These are phyloP conservation scores for Sutorius australiensis DNA, from an alignment of 768 basidiomycete species.

Conservation along the genomic window DNA sequence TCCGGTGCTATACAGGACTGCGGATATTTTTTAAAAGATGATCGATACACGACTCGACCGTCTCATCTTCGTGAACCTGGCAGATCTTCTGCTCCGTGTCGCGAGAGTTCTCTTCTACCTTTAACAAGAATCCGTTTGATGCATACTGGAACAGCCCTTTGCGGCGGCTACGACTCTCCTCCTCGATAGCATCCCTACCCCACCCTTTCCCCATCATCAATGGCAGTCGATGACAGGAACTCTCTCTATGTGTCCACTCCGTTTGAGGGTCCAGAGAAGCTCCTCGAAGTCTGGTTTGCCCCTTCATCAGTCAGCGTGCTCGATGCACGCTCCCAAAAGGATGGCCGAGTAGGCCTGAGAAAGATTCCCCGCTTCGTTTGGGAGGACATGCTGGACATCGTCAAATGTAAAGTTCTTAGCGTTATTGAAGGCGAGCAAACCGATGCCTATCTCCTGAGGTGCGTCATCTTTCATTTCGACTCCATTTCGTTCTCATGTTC, in stretches of 20 bases:
- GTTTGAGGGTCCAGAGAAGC: slow-evolving; percentile 93
- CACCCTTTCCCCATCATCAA: slow-evolving; percentile 7
- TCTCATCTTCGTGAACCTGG: slow-evolving; percentile 16
- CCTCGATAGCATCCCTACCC: slow-evolving; percentile 45
- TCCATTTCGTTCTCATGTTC: slow-evolving; percentile 9
- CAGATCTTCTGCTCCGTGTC: slow-evolving; percentile 16
- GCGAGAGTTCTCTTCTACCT: slow-evolving; percentile 8
- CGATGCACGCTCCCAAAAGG: slow-evolving; percentile 33
- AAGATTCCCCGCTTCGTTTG: slow-evolving; percentile 71
- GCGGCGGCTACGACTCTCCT: slow-evolving; percentile 36
- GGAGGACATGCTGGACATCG: slow-evolving; percentile 97
- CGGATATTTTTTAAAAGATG: slow-evolving; percentile 15
- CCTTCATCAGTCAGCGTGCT: slow-evolving; percentile 65
- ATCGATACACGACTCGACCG: slow-evolving; percentile 4
- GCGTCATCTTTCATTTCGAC: slow-evolving; percentile 24
- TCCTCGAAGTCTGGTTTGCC: slow-evolving; percentile 97
- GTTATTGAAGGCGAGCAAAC: slow-evolving; percentile 83
- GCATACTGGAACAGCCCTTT: slow-evolving; percentile 40
- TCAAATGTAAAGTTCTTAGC: slow-evolving; percentile 94
- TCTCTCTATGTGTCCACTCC: slow-evolving; percentile 42
- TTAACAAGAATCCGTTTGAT: slow-evolving; percentile 34
- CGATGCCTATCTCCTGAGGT: slow-evolving; percentile 97
- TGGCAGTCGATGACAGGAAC: slow-evolving; percentile 23
- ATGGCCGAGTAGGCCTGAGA: slow-evolving; percentile 67
- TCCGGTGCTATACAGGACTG: slow-evolving; percentile 24